These are phyloP conservation scores for Cavenderia fasciculata DNA, from an alignment of 78 protist species.

Conservation along the genomic window DNA sequence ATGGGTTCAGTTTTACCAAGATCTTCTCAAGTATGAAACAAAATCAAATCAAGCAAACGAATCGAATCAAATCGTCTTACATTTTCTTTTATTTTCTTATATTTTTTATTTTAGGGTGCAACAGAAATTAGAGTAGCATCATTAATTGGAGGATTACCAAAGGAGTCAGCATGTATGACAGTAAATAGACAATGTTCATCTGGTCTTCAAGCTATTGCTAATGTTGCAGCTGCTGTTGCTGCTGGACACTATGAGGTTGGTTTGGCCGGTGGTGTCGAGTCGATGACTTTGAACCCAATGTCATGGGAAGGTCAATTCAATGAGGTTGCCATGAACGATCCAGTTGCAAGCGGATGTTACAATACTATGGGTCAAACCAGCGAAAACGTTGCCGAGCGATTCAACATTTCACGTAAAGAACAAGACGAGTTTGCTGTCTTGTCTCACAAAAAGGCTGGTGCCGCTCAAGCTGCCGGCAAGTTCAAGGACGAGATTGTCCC, in stretches of 20 bases:
- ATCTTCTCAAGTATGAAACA: too few relatives aligned
- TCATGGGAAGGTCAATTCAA: slow-evolving; percentile 83
- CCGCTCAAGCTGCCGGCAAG: slow-evolving; percentile 84
- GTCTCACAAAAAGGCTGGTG: slow-evolving; percentile 82
- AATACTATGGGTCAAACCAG: slow-evolving; percentile 91
- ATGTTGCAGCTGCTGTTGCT: slow-evolving; percentile 85
- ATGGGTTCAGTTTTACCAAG: slow-evolving; percentile 84
- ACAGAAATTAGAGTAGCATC: slow-evolving; percentile 73
- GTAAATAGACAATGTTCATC: slow-evolving; percentile 91
- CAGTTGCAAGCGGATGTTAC: slow-evolving; percentile 77
- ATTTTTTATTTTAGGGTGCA: slow-evolving; percentile 65
- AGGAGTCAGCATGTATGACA: slow-evolving; percentile 73
- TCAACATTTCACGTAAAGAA: slow-evolving; percentile 87
- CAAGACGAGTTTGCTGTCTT: slow-evolving; percentile 90
- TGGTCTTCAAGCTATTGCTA: slow-evolving; percentile 92
- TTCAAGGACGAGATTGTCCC: slow-evolving; percentile 83
- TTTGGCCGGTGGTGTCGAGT: slow-evolving; percentile 95
- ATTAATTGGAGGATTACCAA: slow-evolving; percentile 83
- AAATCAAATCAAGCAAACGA: too few relatives aligned
- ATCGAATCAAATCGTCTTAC: too few relatives aligned
- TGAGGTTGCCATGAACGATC: slow-evolving; percentile 58
- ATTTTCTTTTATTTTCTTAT: not conserved
- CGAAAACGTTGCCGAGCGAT: slow-evolving; percentile 89
- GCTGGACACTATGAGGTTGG: slow-evolving; percentile 86
- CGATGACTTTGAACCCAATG: slow-evolving; percentile 84